A percentile compares a stretch with the other conserved stretches of the same genome.
These are phyloP conservation scores for Eremochloa ophiuroides DNA, from an alignment of 176 grass and related monocot species.

Conservation along the genomic window DNA sequence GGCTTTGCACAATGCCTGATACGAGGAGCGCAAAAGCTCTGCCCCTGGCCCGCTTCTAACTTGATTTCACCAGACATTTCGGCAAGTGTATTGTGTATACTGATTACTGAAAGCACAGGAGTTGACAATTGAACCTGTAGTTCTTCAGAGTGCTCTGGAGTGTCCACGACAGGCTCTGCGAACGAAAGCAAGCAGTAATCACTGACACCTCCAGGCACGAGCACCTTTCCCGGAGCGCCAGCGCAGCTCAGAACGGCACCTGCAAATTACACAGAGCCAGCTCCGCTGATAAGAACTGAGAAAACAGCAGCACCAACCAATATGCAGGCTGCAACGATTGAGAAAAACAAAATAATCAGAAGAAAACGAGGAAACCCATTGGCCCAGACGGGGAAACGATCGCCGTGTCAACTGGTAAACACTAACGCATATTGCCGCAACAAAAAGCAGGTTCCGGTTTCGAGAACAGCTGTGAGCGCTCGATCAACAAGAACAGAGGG, in stretches of 20 bases:
- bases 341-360: neutral
- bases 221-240: slow-evolving; percentile 47
- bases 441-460: neutral
- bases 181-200: slow-evolving; percentile 47
- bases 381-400: neutral
- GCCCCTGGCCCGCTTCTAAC: too few relatives aligned
- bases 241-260: slow-evolving; percentile 40
- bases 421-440: slow-evolving; percentile 12
- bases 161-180: neutral
- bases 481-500: neutral
- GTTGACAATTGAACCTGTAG: slow-evolving; percentile 26
- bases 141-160: slow-evolving; percentile 18
- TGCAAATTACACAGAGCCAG: slow-evolving; percentile 20
- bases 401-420: neutral
- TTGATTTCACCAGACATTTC: too few relatives aligned
- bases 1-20: neutral
- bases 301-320: neutral
- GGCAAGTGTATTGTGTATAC: too few relatives aligned
- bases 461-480: neutral
- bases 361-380: neutral
- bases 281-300: neutral
- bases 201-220: slow-evolving; percentile 51
- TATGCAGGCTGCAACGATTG: neutral
- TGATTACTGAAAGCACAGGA: too few relatives aligned
- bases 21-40: neutral